phyloP scores from a whole-genome alignment of 805 yeast genomes.

The Candida nitratophila region DNA sequence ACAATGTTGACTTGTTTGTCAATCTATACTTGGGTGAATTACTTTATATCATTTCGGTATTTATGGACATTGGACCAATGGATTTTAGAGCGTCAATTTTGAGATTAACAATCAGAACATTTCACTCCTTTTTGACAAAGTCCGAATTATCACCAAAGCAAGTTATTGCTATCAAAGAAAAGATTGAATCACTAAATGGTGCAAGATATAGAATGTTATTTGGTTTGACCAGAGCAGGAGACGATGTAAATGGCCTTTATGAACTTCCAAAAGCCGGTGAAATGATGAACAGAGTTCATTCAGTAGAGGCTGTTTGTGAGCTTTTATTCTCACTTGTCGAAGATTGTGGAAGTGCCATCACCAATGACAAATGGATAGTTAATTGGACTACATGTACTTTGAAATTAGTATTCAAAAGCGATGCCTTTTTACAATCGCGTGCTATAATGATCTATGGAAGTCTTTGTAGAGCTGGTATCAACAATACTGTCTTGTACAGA shows the following conservation, averaged over 20 bases:
- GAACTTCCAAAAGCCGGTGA: constrained; percentile 22
- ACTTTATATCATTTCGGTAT: constrained; percentile 56
- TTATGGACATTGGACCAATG: constrained; percentile 42
- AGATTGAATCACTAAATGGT: constrained; percentile 44
- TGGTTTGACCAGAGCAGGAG: constrained; percentile 55
- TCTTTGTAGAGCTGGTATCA: constrained; percentile 54
- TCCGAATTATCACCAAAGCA: constrained; percentile 38
- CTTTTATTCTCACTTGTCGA: constrained; percentile 46
- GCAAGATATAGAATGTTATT: constrained; percentile 62
- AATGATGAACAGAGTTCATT: constrained; percentile 34
- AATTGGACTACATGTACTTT: constrained; percentile 61
- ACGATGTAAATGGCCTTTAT: constrained; percentile 21
- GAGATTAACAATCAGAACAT: constrained; percentile 54
- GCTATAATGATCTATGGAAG: constrained; percentile 67
- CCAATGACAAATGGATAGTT: constrained; percentile 48
- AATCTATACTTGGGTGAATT: constrained; percentile 67
- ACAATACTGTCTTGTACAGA: constrained; percentile 37
- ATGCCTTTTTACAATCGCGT: constrained; percentile 57
- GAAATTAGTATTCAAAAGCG: constrained; percentile 50
- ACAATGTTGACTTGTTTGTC: constrained; percentile 57
- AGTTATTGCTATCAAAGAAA: constrained; percentile 35
- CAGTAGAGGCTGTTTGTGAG: constrained; percentile 55
- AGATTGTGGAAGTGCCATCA: constrained; percentile 37
- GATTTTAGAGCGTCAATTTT: constrained; percentile 58
- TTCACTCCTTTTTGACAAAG: constrained; percentile 61